These are phyloP conservation scores for Plasmodium reichenowi DNA, from an alignment of 169 alveolate genomes.

Conservation along the genomic window DNA sequence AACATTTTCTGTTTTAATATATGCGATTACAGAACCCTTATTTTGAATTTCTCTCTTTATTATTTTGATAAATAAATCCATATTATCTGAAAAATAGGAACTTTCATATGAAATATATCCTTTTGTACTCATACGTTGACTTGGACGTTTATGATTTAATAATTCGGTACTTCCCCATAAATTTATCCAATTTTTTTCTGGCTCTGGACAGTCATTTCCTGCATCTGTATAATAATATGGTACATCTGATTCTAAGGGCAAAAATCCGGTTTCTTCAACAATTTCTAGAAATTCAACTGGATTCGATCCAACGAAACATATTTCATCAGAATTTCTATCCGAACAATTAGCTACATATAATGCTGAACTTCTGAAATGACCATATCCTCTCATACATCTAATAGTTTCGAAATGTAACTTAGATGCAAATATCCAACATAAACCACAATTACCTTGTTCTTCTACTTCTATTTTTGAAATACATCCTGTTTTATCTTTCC, in stretches of 20 bases:
- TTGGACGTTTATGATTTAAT: not conserved
- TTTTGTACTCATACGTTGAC: too few relatives aligned
- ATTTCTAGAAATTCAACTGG: conserved; percentile 58
- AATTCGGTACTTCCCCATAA: conserved; percentile 32
- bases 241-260: conserved; percentile 51
- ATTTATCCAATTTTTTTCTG: conserved; percentile 13
- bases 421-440: conserved; percentile 69
- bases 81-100: not conserved
- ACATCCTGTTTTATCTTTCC: conserved; percentile 70
- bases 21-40: conserved; percentile 78
- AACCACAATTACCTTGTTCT: conserved; percentile 73
- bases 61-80: conserved; percentile 47
- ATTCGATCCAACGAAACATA: conserved; percentile 30
- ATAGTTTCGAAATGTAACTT: conserved; percentile 73
- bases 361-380: conserved; percentile 60
- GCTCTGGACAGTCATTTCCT: conserved; percentile 13
- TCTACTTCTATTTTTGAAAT: conserved; percentile 55
- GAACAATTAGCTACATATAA: conserved; percentile 59
- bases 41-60: conserved; percentile 65
- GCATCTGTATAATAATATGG: conserved; percentile 24
- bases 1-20: conserved; percentile 60
- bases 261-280: conserved; percentile 13
- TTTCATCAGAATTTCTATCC: conserved; percentile 5
- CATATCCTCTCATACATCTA: conserved; percentile 78
- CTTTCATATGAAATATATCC: conserved; percentile 28